Evolutionary conservation across 176 grass and related monocot genomes (phyloP).

Genomic region (Bonia amplexicaulis): DNA sequence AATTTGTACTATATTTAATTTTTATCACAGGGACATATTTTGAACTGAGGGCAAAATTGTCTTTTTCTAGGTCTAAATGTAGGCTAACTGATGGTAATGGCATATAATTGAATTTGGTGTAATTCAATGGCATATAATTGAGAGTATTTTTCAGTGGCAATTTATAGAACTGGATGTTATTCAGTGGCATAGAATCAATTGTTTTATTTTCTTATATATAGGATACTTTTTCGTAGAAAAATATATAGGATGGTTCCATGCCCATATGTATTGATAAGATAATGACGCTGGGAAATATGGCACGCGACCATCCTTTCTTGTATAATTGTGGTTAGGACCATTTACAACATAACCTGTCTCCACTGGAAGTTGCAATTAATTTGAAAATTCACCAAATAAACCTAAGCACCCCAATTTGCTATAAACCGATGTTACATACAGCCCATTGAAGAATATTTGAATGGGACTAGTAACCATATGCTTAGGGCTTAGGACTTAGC

Average conservation of each 20-base stretch:
- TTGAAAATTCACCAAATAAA: background rate
- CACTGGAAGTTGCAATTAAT: background rate
- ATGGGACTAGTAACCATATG: background rate
- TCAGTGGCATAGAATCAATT: too few relatives aligned
- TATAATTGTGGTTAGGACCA: constrained; percentile 14
- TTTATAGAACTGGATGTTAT: too few relatives aligned
- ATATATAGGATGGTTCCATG: constrained; percentile 23
- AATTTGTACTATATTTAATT: too few relatives aligned
- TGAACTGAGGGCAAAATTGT: too few relatives aligned
- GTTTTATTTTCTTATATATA: background rate
- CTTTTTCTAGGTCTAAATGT: too few relatives aligned
- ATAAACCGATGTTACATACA: background rate
- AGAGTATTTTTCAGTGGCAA: too few relatives aligned
- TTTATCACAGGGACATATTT: too few relatives aligned
- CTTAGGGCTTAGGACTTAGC: background rate
- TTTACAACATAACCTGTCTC: constrained; percentile 9
- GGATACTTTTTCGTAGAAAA: background rate
- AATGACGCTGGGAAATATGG: constrained; percentile 1
- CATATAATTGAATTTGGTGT: too few relatives aligned
- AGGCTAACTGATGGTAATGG: too few relatives aligned
- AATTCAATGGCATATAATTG: too few relatives aligned
- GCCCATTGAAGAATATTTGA: background rate
- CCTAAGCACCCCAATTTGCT: background rate
- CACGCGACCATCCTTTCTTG: background rate
- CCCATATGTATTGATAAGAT: constrained; percentile 8